Conservation (phyloP, 1,139 yeast species). For the Pichia sorboxylosa region DNA sequence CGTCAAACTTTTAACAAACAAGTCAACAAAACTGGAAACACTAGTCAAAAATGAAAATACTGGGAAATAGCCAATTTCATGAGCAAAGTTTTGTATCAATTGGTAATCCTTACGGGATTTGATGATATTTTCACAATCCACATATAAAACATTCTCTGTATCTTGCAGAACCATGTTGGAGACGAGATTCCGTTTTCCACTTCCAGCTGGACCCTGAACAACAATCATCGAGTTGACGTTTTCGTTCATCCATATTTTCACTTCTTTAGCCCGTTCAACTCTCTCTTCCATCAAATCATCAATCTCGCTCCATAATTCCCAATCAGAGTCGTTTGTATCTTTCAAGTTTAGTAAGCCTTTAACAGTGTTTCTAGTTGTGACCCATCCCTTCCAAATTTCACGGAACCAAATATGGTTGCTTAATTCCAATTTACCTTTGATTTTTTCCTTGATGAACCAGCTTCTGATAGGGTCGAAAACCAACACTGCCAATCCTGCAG, state of each 20-base stretch:
- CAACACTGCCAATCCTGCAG: slow-evolving; percentile 72
- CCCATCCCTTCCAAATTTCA: slow-evolving; percentile 24
- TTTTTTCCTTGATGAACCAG: slow-evolving; percentile 63
- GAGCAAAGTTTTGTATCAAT: slow-evolving; percentile 57
- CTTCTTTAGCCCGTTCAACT: slow-evolving; percentile 50
- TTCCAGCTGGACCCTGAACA: slow-evolving; percentile 86
- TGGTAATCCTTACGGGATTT: slow-evolving; percentile 66
- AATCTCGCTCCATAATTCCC: slow-evolving; percentile 19
- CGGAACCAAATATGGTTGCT: slow-evolving; percentile 17
- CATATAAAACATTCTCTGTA: slow-evolving; percentile 46
- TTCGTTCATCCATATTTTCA: slow-evolving; percentile 72
- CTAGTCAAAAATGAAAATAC: slow-evolving; percentile 88
- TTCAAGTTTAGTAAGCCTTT: slow-evolving; percentile 27
- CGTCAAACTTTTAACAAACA: slow-evolving; percentile 80
- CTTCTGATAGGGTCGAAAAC: slow-evolving; percentile 89
- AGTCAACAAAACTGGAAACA: slow-evolving; percentile 66
- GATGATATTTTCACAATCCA: slow-evolving; percentile 70
- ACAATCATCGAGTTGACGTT: slow-evolving; percentile 78
- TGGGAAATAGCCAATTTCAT: slow-evolving; percentile 82
- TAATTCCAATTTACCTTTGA: slow-evolving; percentile 41
- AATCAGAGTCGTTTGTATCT: slow-evolving; percentile 22
- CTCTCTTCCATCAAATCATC: slow-evolving; percentile 62
- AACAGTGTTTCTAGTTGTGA: slow-evolving; percentile 29
- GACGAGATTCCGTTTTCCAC: slow-evolving; percentile 80
- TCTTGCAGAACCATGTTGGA: slow-evolving; percentile 52